A percentile compares a stretch with the other conserved stretches of the same genome.
phyloP scores from a whole-genome alignment of 2,329 filamentous ascomycete genomes.

The Hawksworthiomyces lignivorus region DNA sequence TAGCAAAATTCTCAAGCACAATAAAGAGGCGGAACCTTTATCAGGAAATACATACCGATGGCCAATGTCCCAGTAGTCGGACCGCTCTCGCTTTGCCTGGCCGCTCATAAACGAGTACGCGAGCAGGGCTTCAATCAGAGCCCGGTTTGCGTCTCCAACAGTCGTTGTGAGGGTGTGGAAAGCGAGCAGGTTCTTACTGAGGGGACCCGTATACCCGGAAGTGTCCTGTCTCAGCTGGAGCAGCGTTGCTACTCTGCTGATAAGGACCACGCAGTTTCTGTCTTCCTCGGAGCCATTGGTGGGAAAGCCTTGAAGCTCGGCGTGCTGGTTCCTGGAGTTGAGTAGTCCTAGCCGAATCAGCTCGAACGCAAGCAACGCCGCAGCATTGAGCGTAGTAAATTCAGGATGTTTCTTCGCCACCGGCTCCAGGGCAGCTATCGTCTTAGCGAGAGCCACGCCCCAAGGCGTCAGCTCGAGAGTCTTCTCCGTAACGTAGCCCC shows the following conservation, averaged over 20 bases:
- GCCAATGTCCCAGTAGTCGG: conserved; percentile 61
- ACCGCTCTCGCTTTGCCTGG: conserved; percentile 63
- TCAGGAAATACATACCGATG: conserved; percentile 54
- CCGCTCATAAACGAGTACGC: conserved; percentile 74
- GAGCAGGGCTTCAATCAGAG: conserved; percentile 75
- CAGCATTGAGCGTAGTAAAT: conserved; percentile 57
- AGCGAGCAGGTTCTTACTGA: conserved; percentile 80
- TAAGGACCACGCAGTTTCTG: conserved; percentile 67
- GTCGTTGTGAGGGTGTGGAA: conserved; percentile 79
- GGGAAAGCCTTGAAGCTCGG: conserved; percentile 47
- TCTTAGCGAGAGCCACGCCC: conserved; percentile 70
- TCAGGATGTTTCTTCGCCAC: conserved; percentile 37
- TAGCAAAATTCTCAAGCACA: too few species aligned
- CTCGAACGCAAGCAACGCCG: conserved; percentile 77
- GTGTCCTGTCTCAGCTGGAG: conserved; percentile 73
- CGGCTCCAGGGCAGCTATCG: conserved; percentile 55
- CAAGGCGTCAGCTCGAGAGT: conserved; percentile 73
- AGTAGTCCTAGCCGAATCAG: conserved; percentile 72
- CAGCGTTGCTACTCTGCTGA: conserved; percentile 79
- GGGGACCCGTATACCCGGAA: conserved; percentile 88
- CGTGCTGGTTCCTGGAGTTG: conserved; percentile 55
- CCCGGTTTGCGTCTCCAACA: conserved; percentile 70
- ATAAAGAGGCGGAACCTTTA: too few species aligned
- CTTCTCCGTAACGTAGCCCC: conserved; percentile 68
- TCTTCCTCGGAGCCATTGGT: conserved; percentile 60